Evolutionary conservation across 352 stramenopile genomes (phyloP), one percentile per base, ranked within the genome.

Genomic region (Pythium myriotylum): DNA sequence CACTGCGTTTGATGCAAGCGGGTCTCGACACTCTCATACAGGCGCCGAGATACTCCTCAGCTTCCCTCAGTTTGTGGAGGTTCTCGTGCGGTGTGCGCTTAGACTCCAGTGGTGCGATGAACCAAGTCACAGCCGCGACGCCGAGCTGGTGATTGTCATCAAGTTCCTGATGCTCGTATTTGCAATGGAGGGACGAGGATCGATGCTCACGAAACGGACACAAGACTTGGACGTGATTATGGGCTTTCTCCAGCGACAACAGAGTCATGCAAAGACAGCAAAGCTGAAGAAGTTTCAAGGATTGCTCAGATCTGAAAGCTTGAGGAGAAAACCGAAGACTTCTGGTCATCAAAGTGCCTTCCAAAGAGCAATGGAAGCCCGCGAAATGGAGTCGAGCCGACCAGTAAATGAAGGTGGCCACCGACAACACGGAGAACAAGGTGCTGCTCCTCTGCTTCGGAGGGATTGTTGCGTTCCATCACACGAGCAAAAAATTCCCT

Each of bases 121-220:
- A 47, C 41, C n/a, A 27, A 7, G n/a, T n/a, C n/a, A n/a, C n/a
- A n/a, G 27, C 22, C n/a, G 29, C 2, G 4, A 45, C 16, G 46
- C 13, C 9, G 37, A 61, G 23, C 23, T 72, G 4, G 54, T 72
- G 6, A 53, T 77, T 10, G 69, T 84, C 4, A 67, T 91, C 29
- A 83, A 85, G 48, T 91, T 91, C 42, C 62, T 88, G 6, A 91
- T 91, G 79, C 62, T 91, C 12, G 54, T 91, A 14, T 91, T 91
- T n/a, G 76, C 79, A 0, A 91, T 91, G 79, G 81, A 91, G 68
- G 81, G 81, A 3, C 72, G 64, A 42, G 81, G 81, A 5, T 86
- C 81, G 0, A 72, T 91, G 32, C 59, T 91, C 14, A 74, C 75
- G 17, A 85, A 83, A 54, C 68, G 78, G 7, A 86, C 67, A 16